These are phyloP conservation scores for Hypoxylon rickii DNA, from an alignment of 495 filamentous ascomycete species.

Conservation along the genomic window DNA sequence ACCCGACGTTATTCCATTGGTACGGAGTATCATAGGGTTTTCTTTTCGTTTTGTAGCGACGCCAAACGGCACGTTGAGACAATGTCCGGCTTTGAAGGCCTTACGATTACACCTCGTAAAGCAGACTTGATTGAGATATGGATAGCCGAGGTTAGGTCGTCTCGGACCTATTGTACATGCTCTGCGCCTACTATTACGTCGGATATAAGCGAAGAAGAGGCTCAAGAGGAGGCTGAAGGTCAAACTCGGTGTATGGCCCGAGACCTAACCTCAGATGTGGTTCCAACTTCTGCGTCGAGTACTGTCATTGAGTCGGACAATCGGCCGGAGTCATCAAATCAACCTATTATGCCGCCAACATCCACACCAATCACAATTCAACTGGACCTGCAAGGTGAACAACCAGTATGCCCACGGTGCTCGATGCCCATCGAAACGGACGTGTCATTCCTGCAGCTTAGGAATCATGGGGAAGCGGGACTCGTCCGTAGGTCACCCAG, in stretches of 20 bases:
- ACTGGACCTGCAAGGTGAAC: background rate
- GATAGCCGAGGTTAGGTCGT: conserved; percentile 31
- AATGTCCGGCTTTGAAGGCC: conserved; percentile 2
- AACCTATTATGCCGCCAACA: background rate
- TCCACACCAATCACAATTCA: background rate
- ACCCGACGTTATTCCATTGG: no score
- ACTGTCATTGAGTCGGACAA: conserved; percentile 5
- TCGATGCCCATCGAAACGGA: conserved; percentile 5
- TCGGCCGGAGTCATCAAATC: background rate
- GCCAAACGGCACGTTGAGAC: background rate
- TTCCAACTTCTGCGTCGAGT: background rate
- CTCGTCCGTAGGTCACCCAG: conserved; percentile 4
- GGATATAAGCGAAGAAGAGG: background rate
- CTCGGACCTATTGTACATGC: conserved; percentile 24
- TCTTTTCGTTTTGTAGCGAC: no score
- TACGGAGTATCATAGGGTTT: no score
- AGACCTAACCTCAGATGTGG: background rate
- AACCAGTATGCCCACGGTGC: conserved; percentile 20
- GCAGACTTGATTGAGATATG: conserved; percentile 32
- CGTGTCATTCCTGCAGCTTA: conserved; percentile 1
- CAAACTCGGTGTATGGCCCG: no score
- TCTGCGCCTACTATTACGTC: conserved; percentile 12
- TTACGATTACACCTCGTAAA: background rate
- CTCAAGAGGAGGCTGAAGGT: no score
- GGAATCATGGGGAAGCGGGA: background rate